A percentile compares a stretch with the other conserved stretches of the same genome.
Evolutionary conservation across 305 asterid genomes (phyloP).

Genomic region (Salvia sclarea): DNA sequence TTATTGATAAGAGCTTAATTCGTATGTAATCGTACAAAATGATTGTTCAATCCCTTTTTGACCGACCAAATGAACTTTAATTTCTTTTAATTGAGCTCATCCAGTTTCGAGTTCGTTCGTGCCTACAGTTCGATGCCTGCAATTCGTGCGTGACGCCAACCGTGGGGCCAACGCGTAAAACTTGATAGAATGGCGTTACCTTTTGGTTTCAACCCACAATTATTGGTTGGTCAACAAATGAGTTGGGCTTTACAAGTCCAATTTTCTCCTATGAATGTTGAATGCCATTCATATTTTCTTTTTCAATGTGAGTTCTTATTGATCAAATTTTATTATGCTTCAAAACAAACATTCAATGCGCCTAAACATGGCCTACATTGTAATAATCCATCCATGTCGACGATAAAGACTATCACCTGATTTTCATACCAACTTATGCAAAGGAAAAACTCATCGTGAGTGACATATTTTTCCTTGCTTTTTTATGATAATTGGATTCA

Average conservation of each 20-base stretch:
- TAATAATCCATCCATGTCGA: background rate
- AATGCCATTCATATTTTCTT: background rate
- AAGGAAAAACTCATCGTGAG: too few species aligned
- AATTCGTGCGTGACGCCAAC: slow-evolving; percentile 20
- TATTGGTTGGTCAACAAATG: slow-evolving; percentile 31
- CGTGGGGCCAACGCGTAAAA: slow-evolving; percentile 21
- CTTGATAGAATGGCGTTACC: background rate
- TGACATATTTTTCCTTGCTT: too few species aligned
- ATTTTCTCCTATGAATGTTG: background rate
- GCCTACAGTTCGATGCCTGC: slow-evolving; percentile 20
- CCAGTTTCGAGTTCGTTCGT: slow-evolving; percentile 14
- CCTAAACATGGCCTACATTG: slow-evolving; percentile 16
- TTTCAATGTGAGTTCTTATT: background rate
- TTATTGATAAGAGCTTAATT: too few species aligned
- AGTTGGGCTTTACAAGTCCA: slow-evolving; percentile 8
- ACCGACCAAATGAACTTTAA: slow-evolving; percentile 27
- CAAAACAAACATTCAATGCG: background rate
- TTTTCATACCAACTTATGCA: too few species aligned
- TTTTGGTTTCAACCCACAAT: background rate
- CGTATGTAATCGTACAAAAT: background rate
- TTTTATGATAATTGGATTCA: too few species aligned
- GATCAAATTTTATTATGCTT: background rate
- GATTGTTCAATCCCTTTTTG: slow-evolving; percentile 6
- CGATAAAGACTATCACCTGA: background rate
- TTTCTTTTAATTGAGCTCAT: slow-evolving; percentile 1